Conservation (phyloP, 1,139 yeast genomes). For the Lodderomyces margitis region DNA sequence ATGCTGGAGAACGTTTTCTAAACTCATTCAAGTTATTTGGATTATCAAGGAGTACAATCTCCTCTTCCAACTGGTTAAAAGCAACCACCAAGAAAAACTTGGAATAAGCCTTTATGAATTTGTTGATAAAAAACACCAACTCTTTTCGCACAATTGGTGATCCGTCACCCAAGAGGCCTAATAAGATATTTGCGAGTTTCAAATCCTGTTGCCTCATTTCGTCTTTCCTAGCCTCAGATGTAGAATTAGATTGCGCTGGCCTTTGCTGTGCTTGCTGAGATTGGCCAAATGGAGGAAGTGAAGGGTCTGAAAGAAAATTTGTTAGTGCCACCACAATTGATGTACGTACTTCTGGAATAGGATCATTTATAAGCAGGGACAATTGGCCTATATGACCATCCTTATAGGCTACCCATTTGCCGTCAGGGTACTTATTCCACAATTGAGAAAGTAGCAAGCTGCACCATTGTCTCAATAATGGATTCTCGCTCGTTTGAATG, state of each 20-base stretch:
- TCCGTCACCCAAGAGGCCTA: slow-evolving; percentile 71
- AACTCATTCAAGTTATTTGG: slow-evolving; percentile 59
- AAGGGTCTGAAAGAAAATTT: slow-evolving; percentile 39
- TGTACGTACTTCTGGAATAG: slow-evolving; percentile 93
- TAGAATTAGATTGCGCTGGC: slow-evolving; percentile 19
- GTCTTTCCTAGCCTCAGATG: slow-evolving; percentile 26
- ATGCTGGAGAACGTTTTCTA: slow-evolving; percentile 65
- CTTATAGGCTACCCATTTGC: slow-evolving; percentile 68
- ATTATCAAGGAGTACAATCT: slow-evolving; percentile 63
- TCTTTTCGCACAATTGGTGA: slow-evolving; percentile 88
- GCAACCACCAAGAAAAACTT: slow-evolving; percentile 85
- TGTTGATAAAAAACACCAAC: slow-evolving; percentile 71
- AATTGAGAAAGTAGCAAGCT: slow-evolving; percentile 74
- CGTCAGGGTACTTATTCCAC: slow-evolving; percentile 72
- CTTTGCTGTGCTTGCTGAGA: slow-evolving; percentile 16
- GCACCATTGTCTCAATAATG: slow-evolving; percentile 91
- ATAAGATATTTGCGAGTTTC: slow-evolving; percentile 47
- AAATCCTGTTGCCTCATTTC: slow-evolving; percentile 56
- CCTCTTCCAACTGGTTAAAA: slow-evolving; percentile 81
- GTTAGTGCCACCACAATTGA: slow-evolving; percentile 77
- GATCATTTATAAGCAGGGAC: slow-evolving; percentile 66
- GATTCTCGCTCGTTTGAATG: slow-evolving; percentile 73
- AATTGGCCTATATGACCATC: slow-evolving; percentile 63
- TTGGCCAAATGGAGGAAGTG: slow-evolving; percentile 2
- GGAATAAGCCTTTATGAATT: slow-evolving; percentile 67